Evolutionary conservation across 2,329 filamentous ascomycete species (phyloP), one percentile per base, ranked within the genome.

Genomic region (Fusarium sp.): DNA sequence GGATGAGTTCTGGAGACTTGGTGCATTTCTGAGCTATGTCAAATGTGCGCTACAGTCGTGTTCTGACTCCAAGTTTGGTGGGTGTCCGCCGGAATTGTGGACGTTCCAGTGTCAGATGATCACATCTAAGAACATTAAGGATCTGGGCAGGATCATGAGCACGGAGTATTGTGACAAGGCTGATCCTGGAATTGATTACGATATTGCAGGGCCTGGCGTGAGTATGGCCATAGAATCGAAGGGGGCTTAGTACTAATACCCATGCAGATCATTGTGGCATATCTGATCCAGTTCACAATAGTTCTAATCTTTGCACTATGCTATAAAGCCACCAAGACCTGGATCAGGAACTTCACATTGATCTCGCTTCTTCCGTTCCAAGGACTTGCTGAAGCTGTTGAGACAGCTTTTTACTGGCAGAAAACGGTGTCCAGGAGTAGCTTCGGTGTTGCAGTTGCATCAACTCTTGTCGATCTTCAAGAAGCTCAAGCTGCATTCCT

Each of bases 161-260:
- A 13, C 25, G 0, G 27, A 42, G 0, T 64, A 71, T 7, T 71
- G 63, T 20, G 13, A 27, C 0, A 41, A 49, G 4, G 67, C 44
- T 2, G 46, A 36, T 9, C 25, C 50, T 6, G 49, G 57, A 1
- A 27, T 72, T 1, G 69, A 73, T 5, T 57, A 29, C 1, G 69
- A 73, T 29, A 70, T 73, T 11, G 70, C 70, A 3, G 70, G 70
- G 2, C 70, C 62, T 3, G 65, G 69, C 1, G 61, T 71, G 0
- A 25, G 58, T 45, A 8, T 11, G 6, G 4, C 12, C 10, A 35
- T 44, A 7, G 13, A 25, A 42, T 13, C 10, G n/a, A 6, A 22
- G 20, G 12, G 7, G 22, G 20, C 10, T 9, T 14, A 12, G 15
- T 38, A 4, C 56, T 59, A 7, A 59, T 17, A 9, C 18, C 6